Base-by-base conservation (phyloP, 768 basidiomycete species). In the Lenzites betulinus region DNA sequence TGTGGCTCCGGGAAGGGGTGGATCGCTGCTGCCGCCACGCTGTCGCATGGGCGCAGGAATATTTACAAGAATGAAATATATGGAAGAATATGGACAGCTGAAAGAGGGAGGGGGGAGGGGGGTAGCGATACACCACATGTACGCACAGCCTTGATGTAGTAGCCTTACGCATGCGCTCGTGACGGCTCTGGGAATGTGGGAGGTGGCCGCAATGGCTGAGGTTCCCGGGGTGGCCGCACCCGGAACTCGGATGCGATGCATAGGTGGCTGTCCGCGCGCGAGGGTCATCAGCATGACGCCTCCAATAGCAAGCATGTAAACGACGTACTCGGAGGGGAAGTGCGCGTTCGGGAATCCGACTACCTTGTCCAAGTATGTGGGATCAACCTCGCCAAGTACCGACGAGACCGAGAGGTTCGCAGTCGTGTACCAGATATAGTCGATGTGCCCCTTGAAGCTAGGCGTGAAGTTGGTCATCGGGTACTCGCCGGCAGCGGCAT, bases 291-390 rank as follows among this genome's bases (percentile, higher is more conserved):
- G 58, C 58, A 30, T 42, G 18, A 33, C 22, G 23, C 38, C 38
- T 12, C 43, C 12, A 39, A 42, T 23, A 30, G 6, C 9, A 30
- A 25, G 26, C 60, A 63, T 51, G 64, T 20, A 62, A 64, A 57
- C 60, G 16, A 88, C 93, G 71, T 75, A 98, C 95, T 98, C 95
- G 60, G 94, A 95, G 23, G 96, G 94, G 81, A 95, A 97, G 71
- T 98, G 93, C 1, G 88, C 85, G 74, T 98, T 95, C 28, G 97
- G 97, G 81, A 98, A 98, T 38, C 97, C 97, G 46, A 98, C 96
- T 18, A 86, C 86, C 77, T 93, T 93, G 64, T 89, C 86, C 71
- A 98, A 72, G 78, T 99, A 99, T 25, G 71, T 71, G 67, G 79
- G 81, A 71, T 98, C 95, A 59, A 98, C 87, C 72, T 90, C 93